phyloP scores from a whole-genome alignment of 2,329 filamentous ascomycete genomes.

The Dactylellina cionopaga region DNA sequence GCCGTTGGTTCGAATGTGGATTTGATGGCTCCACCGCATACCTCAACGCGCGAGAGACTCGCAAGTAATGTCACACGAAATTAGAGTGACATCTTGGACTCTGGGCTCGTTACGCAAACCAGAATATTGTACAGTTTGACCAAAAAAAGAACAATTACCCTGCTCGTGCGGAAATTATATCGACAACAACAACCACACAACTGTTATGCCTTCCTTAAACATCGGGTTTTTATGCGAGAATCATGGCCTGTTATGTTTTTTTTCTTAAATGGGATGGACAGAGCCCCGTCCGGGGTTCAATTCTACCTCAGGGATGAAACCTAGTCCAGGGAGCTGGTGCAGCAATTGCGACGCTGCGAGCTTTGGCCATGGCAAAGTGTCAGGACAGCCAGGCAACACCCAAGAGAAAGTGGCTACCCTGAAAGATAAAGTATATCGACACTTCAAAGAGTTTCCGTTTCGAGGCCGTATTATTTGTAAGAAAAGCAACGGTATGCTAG shows the following conservation, averaged over 20 bases:
- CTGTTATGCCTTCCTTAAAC: slow-evolving; percentile 26
- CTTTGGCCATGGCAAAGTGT: background rate
- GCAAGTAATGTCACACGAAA: background rate
- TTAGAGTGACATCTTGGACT: background rate
- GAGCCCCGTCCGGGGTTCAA: slow-evolving; percentile 30
- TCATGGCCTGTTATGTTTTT: slow-evolving; percentile 5
- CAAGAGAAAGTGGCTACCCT: background rate
- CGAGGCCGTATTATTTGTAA: background rate
- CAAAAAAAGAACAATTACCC: no score
- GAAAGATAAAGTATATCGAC: background rate
- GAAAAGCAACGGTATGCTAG: background rate
- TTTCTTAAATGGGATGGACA: slow-evolving; percentile 15
- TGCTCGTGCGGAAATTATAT: slow-evolving; percentile 29
- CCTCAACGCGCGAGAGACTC: background rate
- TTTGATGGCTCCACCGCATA: background rate
- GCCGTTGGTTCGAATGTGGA: no score
- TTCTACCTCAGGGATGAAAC: slow-evolving; percentile 22
- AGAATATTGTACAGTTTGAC: no score
- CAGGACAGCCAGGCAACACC: background rate
- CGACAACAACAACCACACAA: background rate
- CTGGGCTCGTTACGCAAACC: no score
- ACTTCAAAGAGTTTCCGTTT: background rate
- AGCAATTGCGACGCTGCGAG: slow-evolving; percentile 15
- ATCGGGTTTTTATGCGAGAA: slow-evolving; percentile 25
- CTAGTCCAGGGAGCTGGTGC: background rate